Conservation (phyloP, 768 basidiomycete species). For the Neoboletus magnificus region DNA sequence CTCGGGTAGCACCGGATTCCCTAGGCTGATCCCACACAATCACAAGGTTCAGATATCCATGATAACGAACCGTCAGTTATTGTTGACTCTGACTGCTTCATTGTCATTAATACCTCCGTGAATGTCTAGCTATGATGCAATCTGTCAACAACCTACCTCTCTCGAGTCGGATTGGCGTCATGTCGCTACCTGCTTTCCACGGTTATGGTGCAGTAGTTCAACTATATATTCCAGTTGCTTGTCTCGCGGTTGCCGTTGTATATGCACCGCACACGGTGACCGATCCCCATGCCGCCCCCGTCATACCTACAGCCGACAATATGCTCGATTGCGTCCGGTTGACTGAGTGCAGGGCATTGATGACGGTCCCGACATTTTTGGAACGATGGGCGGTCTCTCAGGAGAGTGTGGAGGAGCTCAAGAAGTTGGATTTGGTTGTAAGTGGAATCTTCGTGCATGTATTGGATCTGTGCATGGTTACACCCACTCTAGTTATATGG, state of each 20-base stretch:
- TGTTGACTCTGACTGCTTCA: not conserved
- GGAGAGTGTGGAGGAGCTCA: constrained; percentile 16
- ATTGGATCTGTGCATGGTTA: not conserved
- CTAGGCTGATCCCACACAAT: constrained; percentile 38
- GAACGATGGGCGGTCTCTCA: constrained; percentile 9
- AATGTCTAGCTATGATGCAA: not conserved
- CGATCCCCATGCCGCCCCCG: constrained; percentile 7
- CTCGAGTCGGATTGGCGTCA: constrained; percentile 22
- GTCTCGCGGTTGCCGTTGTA: constrained; percentile 24
- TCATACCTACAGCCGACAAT: constrained; percentile 20
- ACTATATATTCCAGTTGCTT: constrained; percentile 31
- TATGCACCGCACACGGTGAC: constrained; percentile 30
- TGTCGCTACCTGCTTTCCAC: constrained; percentile 42
- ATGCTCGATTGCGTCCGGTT: constrained; percentile 14
- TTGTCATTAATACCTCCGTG: not conserved
- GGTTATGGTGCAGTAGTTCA: constrained; percentile 31
- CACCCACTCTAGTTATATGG: not conserved
- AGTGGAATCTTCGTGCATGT: not conserved
- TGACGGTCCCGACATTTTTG: constrained; percentile 22
- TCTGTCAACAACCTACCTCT: not conserved
- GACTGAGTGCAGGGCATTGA: constrained; percentile 7
- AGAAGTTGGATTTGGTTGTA: constrained; percentile 17
- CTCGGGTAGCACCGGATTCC: constrained; percentile 44
- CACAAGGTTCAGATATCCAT: constrained; percentile 31
- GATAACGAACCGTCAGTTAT: constrained; percentile 30